phyloP scores from a whole-genome alignment of 305 asterid species.

The Solanum hybrid region DNA sequence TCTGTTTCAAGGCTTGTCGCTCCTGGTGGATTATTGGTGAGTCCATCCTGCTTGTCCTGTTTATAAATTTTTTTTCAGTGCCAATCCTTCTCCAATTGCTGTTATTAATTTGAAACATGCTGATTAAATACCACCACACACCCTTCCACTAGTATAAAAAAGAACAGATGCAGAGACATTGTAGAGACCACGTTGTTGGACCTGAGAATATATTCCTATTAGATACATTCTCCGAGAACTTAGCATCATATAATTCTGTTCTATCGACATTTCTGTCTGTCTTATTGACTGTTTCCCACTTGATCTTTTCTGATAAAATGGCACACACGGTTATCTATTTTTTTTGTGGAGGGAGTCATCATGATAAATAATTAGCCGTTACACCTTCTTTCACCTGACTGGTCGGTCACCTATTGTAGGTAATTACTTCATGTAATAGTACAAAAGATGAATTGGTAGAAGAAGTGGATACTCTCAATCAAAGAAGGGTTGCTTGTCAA shows the following conservation, averaged over 20 bases:
- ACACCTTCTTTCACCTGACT: not conserved
- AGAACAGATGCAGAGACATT: not conserved
- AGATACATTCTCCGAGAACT: not conserved
- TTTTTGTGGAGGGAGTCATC: too few relatives aligned
- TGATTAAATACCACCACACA: not conserved
- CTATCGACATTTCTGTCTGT: not conserved
- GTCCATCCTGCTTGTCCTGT: constrained; percentile 13
- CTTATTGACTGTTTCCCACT: not conserved
- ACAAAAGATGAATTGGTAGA: constrained; percentile 87
- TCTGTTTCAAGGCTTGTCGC: constrained; percentile 69
- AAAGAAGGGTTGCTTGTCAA: constrained; percentile 43
- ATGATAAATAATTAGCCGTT: not conserved
- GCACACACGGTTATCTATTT: not conserved
- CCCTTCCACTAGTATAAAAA: not conserved
- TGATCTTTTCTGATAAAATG: not conserved
- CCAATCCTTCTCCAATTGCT: not conserved
- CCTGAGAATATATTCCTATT: not conserved
- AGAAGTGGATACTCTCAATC: constrained; percentile 75
- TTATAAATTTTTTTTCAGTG: not conserved
- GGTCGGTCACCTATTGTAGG: constrained; percentile 30
- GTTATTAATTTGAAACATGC: not conserved
- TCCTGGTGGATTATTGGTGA: constrained; percentile 85
- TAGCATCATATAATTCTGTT: not conserved
- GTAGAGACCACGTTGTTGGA: not conserved
- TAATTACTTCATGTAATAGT: constrained; percentile 86